Evolutionary conservation across 345 rosid genomes (phyloP).

Genomic region (Gynandropsis gynandra): DNA sequence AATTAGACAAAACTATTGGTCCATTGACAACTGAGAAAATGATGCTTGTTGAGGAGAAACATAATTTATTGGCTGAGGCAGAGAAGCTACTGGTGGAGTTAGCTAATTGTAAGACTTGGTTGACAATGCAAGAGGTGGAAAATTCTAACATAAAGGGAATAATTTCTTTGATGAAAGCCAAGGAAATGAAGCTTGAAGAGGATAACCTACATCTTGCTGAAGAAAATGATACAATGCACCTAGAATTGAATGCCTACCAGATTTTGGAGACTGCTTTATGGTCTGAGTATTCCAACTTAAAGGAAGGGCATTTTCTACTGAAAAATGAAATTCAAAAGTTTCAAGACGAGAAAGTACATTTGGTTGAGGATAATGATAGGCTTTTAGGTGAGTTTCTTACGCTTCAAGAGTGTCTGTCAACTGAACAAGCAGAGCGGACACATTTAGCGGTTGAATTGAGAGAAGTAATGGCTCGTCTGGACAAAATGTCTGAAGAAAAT

Average conservation of each 20-base stretch:
- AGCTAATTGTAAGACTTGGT: constrained; percentile 42
- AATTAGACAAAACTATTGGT: constrained; percentile 36
- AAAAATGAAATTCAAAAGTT: constrained; percentile 44
- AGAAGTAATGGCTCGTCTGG: constrained; percentile 35
- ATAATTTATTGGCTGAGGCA: constrained; percentile 31
- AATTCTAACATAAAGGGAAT: constrained; percentile 33
- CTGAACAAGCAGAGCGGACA: constrained; percentile 30
- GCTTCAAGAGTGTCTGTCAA: constrained; percentile 44
- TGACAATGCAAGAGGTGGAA: constrained; percentile 49
- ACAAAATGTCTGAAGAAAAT: constrained; percentile 47
- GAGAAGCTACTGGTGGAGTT: constrained; percentile 50
- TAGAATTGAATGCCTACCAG: constrained; percentile 41
- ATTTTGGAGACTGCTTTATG: constrained; percentile 37
- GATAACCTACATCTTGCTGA: constrained; percentile 41
- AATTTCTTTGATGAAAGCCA: constrained; percentile 33
- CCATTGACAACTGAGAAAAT: constrained; percentile 43
- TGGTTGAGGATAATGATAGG: constrained; percentile 44
- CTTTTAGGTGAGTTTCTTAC: constrained; percentile 47
- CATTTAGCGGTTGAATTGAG: constrained; percentile 39
- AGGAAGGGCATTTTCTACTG: constrained; percentile 33
- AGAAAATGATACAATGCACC: constrained; percentile 37
- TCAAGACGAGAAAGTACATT: constrained; percentile 43
- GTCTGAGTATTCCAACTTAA: constrained; percentile 45
- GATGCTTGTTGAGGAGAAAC: constrained; percentile 40
- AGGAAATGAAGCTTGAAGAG: constrained; percentile 41